Conservation (phyloP, 148 eudicot species). For the Simmondsia chinensis region DNA sequence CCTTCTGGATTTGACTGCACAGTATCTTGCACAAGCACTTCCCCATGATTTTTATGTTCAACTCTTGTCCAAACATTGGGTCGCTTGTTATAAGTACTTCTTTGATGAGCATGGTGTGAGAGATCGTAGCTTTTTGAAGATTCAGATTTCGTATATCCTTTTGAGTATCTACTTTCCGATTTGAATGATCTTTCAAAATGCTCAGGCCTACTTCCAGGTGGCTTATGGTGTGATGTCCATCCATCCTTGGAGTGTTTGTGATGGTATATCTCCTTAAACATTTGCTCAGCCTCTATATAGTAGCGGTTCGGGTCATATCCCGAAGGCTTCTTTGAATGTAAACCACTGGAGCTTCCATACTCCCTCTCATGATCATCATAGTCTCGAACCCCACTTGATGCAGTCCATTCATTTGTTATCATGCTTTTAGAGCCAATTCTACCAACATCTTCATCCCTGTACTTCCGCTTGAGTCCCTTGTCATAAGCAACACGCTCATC, state of each 20-base stretch:
- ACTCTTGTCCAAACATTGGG: conserved; percentile 18
- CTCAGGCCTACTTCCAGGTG: conserved; percentile 13
- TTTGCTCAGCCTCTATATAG: conserved; percentile 13
- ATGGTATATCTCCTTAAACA: conserved; percentile 11
- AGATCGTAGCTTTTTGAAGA: conserved; percentile 12
- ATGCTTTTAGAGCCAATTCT: conserved; percentile 7
- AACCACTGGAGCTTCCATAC: conserved; percentile 14
- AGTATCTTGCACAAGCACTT: conserved; percentile 4
- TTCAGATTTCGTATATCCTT: conserved; percentile 17
- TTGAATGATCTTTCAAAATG: conserved; percentile 11
- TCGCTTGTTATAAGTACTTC: conserved; percentile 12
- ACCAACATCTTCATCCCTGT: conserved; percentile 15
- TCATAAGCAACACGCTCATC: conserved; percentile 12
- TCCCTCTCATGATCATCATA: conserved; percentile 13
- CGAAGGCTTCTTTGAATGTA: conserved; percentile 9
- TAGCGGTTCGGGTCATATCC: conserved; percentile 12
- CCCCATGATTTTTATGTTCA: conserved; percentile 9
- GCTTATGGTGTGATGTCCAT: conserved; percentile 12
- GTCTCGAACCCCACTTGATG: background rate
- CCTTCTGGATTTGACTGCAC: conserved; percentile 1
- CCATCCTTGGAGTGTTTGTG: conserved; percentile 10
- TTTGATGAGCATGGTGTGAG: conserved; percentile 9
- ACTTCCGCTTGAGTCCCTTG: conserved; percentile 18
- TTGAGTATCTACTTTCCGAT: conserved; percentile 12
- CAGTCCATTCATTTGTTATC: conserved; percentile 7